phyloP scores from a whole-genome alignment of 2,329 filamentous ascomycete genomes.

The Colletotrichum sp. region DNA sequence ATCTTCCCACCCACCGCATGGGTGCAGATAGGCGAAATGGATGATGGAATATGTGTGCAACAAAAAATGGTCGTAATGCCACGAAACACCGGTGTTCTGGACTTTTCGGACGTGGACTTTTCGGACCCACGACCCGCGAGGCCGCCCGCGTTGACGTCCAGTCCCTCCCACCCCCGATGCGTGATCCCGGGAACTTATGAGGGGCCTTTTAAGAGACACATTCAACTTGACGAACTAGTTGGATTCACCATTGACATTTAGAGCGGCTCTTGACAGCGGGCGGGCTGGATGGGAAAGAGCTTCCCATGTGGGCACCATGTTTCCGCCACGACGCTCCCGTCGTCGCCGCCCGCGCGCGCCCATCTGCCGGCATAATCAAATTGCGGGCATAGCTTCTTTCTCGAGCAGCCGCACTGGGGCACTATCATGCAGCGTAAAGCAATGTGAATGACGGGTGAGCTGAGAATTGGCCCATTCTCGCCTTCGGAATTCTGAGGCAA shows the following conservation, averaged over 20 bases:
- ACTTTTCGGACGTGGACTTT: background rate
- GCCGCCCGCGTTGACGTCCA: background rate
- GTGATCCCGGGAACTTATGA: background rate
- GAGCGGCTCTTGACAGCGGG: background rate
- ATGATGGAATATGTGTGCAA: background rate
- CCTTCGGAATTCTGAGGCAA: background rate
- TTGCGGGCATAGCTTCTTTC: background rate
- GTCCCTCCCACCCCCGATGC: background rate
- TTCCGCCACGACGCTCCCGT: background rate
- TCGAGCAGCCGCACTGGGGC: background rate
- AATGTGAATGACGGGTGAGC: background rate
- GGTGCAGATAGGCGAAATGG: background rate
- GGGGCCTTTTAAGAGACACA: background rate
- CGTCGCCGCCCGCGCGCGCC: background rate
- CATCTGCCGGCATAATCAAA: background rate
- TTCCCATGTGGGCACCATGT: background rate
- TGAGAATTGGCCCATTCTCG: background rate
- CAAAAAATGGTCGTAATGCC: background rate
- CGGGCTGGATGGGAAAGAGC: background rate
- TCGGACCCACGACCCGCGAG: background rate
- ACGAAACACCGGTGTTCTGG: background rate
- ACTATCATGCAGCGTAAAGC: background rate
- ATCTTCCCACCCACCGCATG: background rate
- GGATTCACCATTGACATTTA: background rate
- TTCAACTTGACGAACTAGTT: slow-evolving; percentile 11